phyloP scores from a whole-genome alignment of 192 early-diverging fungal genomes.

The Podila minutissima region DNA sequence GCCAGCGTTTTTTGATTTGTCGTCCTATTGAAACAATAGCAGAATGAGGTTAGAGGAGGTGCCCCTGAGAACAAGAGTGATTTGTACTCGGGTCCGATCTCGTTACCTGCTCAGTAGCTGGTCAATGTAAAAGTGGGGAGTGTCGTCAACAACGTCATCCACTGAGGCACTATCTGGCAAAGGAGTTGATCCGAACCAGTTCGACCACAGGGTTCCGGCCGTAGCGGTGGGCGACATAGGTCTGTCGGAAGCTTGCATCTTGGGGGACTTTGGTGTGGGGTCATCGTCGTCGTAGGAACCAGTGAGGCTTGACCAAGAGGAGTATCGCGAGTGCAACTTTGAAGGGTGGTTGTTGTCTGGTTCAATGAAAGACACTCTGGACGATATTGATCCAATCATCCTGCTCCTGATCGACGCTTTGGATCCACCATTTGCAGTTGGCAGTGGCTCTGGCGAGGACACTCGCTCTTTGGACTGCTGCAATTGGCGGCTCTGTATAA shows the following conservation, averaged over 20 bases:
- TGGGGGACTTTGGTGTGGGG: conserved; percentile 8
- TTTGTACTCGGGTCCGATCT: neutral
- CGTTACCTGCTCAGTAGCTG: conserved; percentile 48
- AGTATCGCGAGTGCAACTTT: conserved; percentile 42
- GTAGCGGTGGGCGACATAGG: conserved; percentile 44
- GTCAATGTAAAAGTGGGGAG: conserved; percentile 54
- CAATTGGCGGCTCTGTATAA: conserved; percentile 50
- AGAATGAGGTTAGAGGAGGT: neutral
- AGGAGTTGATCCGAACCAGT: conserved; percentile 33
- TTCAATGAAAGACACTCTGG: conserved; percentile 43
- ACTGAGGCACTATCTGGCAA: conserved; percentile 11
- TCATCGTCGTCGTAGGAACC: conserved; percentile 31
- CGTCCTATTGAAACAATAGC: conserved; percentile 23
- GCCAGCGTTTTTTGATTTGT: conserved; percentile 49
- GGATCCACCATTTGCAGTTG: neutral
- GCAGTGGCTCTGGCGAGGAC: conserved; percentile 30
- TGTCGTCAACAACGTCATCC: conserved; percentile 31
- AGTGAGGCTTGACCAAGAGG: conserved; percentile 46
- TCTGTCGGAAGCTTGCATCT: conserved; percentile 14
- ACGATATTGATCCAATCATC: conserved; percentile 44
- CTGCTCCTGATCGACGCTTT: conserved; percentile 8
- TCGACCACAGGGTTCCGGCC: conserved; percentile 40
- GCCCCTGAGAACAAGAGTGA: neutral
- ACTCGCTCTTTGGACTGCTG: conserved; percentile 38
- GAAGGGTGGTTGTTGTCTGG: conserved; percentile 16